Conservation (phyloP, 495 filamentous ascomycete species). For the Aspergillus taichungensis region DNA sequence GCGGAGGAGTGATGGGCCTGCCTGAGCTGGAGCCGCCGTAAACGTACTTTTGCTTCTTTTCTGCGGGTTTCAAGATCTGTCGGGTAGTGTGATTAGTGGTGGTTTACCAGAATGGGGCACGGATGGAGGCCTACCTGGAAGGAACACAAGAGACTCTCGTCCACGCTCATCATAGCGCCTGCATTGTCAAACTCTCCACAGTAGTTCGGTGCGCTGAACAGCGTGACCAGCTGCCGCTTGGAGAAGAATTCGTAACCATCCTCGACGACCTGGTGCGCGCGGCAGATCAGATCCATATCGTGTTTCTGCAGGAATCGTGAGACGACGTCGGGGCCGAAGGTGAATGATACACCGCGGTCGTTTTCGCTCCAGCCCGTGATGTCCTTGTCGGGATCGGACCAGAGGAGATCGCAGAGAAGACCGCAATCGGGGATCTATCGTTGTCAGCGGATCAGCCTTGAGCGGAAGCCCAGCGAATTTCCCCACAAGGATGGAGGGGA, state of each 20-base stretch:
- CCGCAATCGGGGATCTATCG: constrained; percentile 94
- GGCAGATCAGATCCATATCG: constrained; percentile 99
- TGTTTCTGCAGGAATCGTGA: constrained; percentile 98
- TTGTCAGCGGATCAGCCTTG: constrained; percentile 42
- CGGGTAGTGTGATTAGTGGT: neutral
- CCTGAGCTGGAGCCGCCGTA: constrained; percentile 79
- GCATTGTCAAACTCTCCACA: constrained; percentile 99
- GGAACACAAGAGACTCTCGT: constrained; percentile 94
- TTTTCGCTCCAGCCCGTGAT: constrained; percentile 99
- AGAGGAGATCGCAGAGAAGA: constrained; percentile 91
- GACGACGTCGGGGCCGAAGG: constrained; percentile 97
- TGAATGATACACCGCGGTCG: constrained; percentile 96
- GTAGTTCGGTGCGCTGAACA: constrained; percentile 98
- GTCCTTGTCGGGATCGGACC: constrained; percentile 99
- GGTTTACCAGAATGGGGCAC: neutral
- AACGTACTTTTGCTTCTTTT: constrained; percentile 99
- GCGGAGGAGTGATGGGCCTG: constrained; percentile 82
- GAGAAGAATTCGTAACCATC: constrained; percentile 99
- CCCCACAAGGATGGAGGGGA: constrained; percentile 4
- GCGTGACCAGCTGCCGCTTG: constrained; percentile 91
- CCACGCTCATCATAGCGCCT: constrained; percentile 99
- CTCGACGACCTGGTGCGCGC: constrained; percentile 97
- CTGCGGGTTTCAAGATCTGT: constrained; percentile 97
- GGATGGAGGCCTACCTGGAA: constrained; percentile 72
- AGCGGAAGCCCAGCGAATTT: constrained; percentile 31